Conservation (phyloP, 1,284 basidiomycete species). For the Trichosporon coremiiforme region DNA sequence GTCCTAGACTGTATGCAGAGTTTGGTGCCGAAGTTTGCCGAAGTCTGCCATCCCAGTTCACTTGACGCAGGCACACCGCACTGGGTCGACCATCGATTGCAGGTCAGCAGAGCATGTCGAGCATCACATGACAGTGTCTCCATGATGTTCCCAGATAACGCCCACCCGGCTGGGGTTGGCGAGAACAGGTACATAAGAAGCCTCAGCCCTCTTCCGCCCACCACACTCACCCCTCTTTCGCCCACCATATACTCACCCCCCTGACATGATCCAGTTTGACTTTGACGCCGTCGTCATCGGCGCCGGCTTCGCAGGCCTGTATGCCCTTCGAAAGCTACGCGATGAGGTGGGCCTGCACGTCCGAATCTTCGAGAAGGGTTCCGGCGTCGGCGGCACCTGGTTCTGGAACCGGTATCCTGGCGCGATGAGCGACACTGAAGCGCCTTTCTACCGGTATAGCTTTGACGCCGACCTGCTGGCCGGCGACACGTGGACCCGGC, state of each 20-base stretch:
- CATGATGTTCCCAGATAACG: background rate
- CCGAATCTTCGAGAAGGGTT: constrained; percentile 19
- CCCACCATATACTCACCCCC: background rate
- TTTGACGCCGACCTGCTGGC: constrained; percentile 28
- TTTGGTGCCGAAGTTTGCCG: background rate
- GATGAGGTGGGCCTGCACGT: constrained; percentile 18
- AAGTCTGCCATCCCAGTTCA: background rate
- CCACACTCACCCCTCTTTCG: too few species aligned
- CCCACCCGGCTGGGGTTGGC: background rate
- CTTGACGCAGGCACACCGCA: background rate
- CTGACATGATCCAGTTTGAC: background rate
- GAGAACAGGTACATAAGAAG: background rate
- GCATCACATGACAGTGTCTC: background rate
- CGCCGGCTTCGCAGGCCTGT: constrained; percentile 27
- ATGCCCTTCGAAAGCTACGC: constrained; percentile 24
- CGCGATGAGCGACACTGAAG: constrained; percentile 40
- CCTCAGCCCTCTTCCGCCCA: background rate
- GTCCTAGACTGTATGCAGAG: constrained; percentile 13
- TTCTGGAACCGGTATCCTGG: constrained; percentile 35
- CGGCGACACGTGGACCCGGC: constrained; percentile 29
- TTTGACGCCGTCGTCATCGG: constrained; percentile 27
- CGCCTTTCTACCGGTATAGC: constrained; percentile 37
- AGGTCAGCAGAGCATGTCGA: background rate
- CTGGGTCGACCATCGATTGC: background rate
- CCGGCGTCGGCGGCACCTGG: constrained; percentile 28